Conservation (phyloP, 441 rosid species). For the Corymbia citriodora region DNA sequence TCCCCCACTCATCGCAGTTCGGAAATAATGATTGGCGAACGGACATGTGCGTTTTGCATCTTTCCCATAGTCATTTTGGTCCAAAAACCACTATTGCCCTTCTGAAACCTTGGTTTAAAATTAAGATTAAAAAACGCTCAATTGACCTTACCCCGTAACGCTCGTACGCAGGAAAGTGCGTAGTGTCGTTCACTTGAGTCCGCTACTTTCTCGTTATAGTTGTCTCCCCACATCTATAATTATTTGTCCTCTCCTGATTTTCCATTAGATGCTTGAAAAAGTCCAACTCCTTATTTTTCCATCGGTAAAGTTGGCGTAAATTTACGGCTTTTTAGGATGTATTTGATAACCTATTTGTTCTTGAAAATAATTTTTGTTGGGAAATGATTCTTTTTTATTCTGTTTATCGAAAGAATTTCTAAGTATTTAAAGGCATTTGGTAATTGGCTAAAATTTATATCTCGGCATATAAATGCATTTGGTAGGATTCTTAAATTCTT, state of each 20-base stretch:
- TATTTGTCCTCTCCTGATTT: background rate
- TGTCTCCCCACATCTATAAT: background rate
- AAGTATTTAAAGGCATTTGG: too few relatives aligned
- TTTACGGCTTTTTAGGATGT: background rate
- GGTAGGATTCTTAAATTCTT: too few relatives aligned
- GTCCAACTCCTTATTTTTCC: background rate
- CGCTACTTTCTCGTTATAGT: background rate
- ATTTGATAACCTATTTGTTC: too few relatives aligned
- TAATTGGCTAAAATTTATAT: too few relatives aligned
- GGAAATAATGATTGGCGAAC: background rate
- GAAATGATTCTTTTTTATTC: too few relatives aligned
- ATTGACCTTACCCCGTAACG: background rate
- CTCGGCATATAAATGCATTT: too few relatives aligned
- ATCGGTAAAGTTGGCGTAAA: accelerated
- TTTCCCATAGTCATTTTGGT: background rate
- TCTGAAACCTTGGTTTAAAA: background rate
- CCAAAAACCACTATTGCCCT: background rate
- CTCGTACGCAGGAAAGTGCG: background rate
- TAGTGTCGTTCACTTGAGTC: background rate
- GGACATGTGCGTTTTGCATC: background rate
- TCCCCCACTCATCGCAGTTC: background rate
- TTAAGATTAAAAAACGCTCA: background rate
- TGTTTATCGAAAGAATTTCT: too few relatives aligned
- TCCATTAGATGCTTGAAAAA: background rate
- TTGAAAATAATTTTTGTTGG: too few relatives aligned